Conservation (phyloP, 306 rosid species). For the Malus asiatica region DNA sequence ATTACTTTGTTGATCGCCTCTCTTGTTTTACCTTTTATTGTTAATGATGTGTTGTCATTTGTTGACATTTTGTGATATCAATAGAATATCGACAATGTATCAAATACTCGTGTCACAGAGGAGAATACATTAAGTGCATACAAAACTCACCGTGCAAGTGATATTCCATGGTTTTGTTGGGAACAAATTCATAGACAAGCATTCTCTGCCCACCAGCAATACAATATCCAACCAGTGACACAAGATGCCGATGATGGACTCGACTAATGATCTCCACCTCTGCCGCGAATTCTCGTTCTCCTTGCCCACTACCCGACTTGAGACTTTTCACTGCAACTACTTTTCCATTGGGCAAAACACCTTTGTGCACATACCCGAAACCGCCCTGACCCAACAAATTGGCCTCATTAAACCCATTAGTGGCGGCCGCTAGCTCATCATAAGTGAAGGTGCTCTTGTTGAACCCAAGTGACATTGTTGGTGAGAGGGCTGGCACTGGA, state of each 20-base stretch:
- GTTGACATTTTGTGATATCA: not conserved
- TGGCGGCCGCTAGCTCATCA: slow-evolving; percentile 75
- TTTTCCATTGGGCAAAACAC: slow-evolving; percentile 69
- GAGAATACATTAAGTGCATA: not conserved
- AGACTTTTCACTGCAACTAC: slow-evolving; percentile 78
- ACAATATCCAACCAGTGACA: slow-evolving; percentile 69
- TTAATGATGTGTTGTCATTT: not conserved
- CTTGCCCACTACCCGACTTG: slow-evolving; percentile 66
- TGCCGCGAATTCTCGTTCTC: slow-evolving; percentile 77
- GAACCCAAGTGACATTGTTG: slow-evolving; percentile 45
- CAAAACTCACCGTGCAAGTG: slow-evolving; percentile 51
- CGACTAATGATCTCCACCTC: slow-evolving; percentile 84
- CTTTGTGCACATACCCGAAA: slow-evolving; percentile 83
- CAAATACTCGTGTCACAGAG: not conserved
- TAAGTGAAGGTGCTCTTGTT: slow-evolving; percentile 65
- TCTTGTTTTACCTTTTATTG: not conserved
- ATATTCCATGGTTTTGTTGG: slow-evolving; percentile 51
- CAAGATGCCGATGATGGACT: slow-evolving; percentile 82
- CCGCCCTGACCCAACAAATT: slow-evolving; percentile 84
- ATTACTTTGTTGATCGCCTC: not conserved
- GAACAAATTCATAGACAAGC: slow-evolving; percentile 73
- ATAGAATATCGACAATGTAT: not conserved
- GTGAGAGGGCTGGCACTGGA: slow-evolving; percentile 72
- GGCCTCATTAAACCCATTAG: slow-evolving; percentile 37
- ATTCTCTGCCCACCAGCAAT: slow-evolving; percentile 67